Conservation (phyloP, 2,329 filamentous ascomycete species). For the Nemania bipapillata region DNA sequence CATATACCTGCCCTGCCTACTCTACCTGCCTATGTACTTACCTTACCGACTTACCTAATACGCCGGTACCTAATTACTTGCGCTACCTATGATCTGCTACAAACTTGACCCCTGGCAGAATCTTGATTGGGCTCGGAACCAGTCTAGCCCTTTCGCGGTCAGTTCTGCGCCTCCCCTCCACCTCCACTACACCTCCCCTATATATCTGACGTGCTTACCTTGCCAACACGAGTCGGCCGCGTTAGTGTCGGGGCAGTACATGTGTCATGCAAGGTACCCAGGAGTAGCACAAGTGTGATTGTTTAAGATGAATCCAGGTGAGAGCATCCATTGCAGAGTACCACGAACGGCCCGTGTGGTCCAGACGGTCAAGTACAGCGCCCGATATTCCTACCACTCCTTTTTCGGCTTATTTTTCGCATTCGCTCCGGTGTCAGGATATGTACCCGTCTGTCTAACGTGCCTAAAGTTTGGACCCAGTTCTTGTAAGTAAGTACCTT, state of each 20-base stretch:
- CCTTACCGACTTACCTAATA: background rate
- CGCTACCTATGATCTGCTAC: background rate
- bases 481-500: too few relatives aligned
- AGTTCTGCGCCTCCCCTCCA: background rate
- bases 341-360: too few relatives aligned
- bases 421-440: too few relatives aligned
- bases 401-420: too few relatives aligned
- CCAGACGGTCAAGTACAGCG: too few relatives aligned
- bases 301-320: constrained; percentile 17
- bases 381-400: too few relatives aligned
- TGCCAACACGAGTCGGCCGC: background rate
- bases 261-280: background rate
- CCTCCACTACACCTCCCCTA: too few relatives aligned
- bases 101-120: constrained; percentile 4
- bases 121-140: background rate
- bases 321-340: background rate
- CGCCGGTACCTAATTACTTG: background rate
- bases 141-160: background rate
- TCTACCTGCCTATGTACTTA: background rate
- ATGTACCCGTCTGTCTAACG: too few relatives aligned
- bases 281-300: background rate
- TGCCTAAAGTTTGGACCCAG: too few relatives aligned
- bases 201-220: constrained; percentile 1
- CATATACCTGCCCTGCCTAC: too few relatives aligned
- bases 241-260: background rate